Evolutionary conservation across 176 grass and related monocot species (phyloP), one percentile per base, ranked within the genome.

Genomic region (Lolium multiflorum): DNA sequence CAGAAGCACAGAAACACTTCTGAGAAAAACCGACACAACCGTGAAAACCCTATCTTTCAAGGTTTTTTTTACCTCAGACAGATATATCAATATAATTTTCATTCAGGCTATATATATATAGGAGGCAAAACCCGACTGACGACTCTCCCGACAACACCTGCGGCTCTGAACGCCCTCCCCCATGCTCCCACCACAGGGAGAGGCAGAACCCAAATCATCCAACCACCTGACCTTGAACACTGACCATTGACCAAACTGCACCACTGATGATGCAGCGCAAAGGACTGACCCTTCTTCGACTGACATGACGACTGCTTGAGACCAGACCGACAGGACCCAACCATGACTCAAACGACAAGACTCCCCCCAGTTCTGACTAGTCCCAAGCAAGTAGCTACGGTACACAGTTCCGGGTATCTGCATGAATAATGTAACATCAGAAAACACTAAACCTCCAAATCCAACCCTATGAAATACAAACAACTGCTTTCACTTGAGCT

Each of bases 81-180:
- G 74, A 78, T 52, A 89, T 60, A 89, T 82, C 44, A 78, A 90
- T 80, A 87, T 87, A 87, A 86, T 76, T 78, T 83, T 78, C 85
- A 66, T 85, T 78, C 85, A 85, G 77, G 71, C 71, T 93, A 85
- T 93, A 89, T 92, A 89, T 92, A 87, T 92, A 93, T 89, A 85
- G 81, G 85, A 88, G 91, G 91, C 82, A 88, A 87, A 93, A 90
- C 35, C 82, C 71, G 15, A 84, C 76, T 70, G 21, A 18, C 38
- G 46, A 71, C 67, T 71, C 24, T 76, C 74, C 82, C 82, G 77
- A 88, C 86, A 85, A 85, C 77, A 77, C 81, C 80, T 81, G 84
- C 70, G 39, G 65, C 69, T 50, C 67, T 88, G 70, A 61, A 88
- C 25, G 14, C 44, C 75, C 78, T 71, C 65, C 44, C 62, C 54